Percentiles rank a stretch among this genome's conserved stretches.
Conservation (phyloP, 768 basidiomycete species). For the Tulasnella sp. region DNA sequence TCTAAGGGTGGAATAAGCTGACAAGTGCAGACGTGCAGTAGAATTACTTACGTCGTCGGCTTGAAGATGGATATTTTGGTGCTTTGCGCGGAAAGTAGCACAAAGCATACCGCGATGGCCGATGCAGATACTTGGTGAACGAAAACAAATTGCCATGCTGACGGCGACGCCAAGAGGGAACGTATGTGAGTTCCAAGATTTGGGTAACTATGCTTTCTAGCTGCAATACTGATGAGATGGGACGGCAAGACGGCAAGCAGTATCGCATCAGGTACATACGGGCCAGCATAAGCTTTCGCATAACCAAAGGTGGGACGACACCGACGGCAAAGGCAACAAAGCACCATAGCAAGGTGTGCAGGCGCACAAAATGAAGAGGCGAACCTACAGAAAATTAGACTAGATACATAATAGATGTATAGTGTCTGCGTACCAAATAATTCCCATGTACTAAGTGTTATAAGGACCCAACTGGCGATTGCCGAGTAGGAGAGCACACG, state of each 20-base stretch:
- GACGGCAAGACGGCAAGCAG: too few relatives aligned
- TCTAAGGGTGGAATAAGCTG: neutral
- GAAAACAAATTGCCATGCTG: neutral
- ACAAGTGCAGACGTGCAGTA: neutral
- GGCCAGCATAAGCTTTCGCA: neutral
- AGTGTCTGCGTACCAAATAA: neutral
- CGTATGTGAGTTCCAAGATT: neutral
- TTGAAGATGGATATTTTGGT: constrained; percentile 8
- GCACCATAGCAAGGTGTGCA: neutral
- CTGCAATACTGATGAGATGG: neutral
- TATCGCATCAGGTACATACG: neutral
- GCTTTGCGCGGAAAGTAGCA: neutral
- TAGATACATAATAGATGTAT: neutral
- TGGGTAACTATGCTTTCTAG: neutral
- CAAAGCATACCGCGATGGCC: neutral
- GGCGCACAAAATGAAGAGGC: neutral
- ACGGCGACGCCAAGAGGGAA: neutral
- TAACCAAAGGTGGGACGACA: constrained; percentile 7
- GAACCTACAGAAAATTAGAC: neutral
- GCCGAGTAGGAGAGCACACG: constrained; percentile 1
- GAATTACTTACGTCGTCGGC: constrained; percentile 11
- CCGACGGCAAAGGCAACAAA: neutral
- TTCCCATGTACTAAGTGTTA: neutral
- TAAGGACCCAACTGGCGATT: neutral
- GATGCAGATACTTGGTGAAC: neutral